phyloP scores from a whole-genome alignment of 495 filamentous ascomycete genomes.

The Aspergillus avenaceus region DNA sequence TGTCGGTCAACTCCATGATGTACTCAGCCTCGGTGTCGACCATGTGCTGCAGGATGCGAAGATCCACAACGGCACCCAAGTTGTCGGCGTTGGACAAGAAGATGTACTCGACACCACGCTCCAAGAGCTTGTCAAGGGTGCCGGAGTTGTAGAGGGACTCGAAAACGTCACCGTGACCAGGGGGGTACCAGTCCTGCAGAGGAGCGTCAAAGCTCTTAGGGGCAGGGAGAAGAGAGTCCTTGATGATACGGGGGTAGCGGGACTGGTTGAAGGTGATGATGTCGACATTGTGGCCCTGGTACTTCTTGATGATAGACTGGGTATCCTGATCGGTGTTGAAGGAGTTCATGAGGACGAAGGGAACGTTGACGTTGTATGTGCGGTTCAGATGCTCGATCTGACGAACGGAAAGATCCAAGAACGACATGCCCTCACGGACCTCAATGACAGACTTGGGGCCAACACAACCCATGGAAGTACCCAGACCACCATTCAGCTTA shows the following conservation, averaged over 20 bases:
- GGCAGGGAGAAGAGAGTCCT: constrained; percentile 94
- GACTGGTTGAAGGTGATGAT: constrained; percentile 99
- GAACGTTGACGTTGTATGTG: constrained; percentile 94
- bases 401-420: constrained; percentile 96
- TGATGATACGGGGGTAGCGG: constrained; percentile 91
- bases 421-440: constrained; percentile 99
- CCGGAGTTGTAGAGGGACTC: constrained; percentile 99
- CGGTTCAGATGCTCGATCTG: constrained; percentile 99
- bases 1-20: constrained; percentile 99
- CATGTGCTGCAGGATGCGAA: constrained; percentile 99
- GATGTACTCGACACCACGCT: constrained; percentile 92
- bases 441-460: constrained; percentile 99
- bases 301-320: constrained; percentile 99
- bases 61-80: constrained; percentile 93
- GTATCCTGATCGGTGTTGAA: constrained; percentile 99
- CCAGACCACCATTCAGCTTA: constrained; percentile 98
- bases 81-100: constrained; percentile 99
- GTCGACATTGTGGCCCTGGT: constrained; percentile 99
- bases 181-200: constrained; percentile 97
- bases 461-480: constrained; percentile 99
- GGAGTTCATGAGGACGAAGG: constrained; percentile 99
- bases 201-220: constrained; percentile 85
- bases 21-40: constrained; percentile 92
- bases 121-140: constrained; percentile 91
- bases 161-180: constrained; percentile 98